These are phyloP conservation scores for Erucastrum elatum DNA, from an alignment of 345 rosid genomes.

Conservation along the genomic window DNA sequence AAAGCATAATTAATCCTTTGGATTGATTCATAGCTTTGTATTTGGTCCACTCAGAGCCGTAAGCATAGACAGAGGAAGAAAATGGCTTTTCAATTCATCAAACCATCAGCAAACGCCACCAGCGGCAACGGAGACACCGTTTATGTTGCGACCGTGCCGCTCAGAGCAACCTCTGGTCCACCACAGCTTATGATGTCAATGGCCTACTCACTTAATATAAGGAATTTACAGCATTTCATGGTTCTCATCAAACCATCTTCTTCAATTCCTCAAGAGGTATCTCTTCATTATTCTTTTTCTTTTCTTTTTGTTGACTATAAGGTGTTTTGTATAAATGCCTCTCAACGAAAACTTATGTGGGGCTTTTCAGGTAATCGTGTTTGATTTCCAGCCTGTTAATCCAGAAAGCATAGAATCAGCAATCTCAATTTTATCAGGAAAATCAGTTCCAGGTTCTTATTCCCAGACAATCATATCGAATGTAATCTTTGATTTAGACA, in stretches of 20 bases:
- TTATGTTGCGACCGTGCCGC: constrained; percentile 61
- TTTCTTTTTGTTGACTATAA: neutral
- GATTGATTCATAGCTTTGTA: neutral
- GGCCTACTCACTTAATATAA: constrained; percentile 56
- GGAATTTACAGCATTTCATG: constrained; percentile 60
- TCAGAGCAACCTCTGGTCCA: constrained; percentile 59
- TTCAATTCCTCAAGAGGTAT: constrained; percentile 18
- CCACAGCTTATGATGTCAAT: constrained; percentile 57
- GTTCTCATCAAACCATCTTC: constrained; percentile 50
- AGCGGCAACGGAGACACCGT: constrained; percentile 49
- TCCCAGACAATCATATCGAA: constrained; percentile 30
- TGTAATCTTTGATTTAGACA: constrained; percentile 20
- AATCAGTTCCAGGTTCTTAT: constrained; percentile 37
- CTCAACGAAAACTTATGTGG: neutral
- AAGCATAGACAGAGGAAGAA: neutral
- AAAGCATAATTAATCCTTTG: neutral
- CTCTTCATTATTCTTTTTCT: neutral
- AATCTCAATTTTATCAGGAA: constrained; percentile 31
- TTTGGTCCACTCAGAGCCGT: constrained; percentile 5
- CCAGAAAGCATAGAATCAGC: constrained; percentile 39
- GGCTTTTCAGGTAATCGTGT: constrained; percentile 26
- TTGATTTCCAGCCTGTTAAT: constrained; percentile 40
- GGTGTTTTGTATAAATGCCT: neutral
- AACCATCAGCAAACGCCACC: constrained; percentile 23
- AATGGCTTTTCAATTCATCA: constrained; percentile 36